phyloP scores from a whole-genome alignment of 768 basidiomycete species.

The Trametes cingulata region DNA sequence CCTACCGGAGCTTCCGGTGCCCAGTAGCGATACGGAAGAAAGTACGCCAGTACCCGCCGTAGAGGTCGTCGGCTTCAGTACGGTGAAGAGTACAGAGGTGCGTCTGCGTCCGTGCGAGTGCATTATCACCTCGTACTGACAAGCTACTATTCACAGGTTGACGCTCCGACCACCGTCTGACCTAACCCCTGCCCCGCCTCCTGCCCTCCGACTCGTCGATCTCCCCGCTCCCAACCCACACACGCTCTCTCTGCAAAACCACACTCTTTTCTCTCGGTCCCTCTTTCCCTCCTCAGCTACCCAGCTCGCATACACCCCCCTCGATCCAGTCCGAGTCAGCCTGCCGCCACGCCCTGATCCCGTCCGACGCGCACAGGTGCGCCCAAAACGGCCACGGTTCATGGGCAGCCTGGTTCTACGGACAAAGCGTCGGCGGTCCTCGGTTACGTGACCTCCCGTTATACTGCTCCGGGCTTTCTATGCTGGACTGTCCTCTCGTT shows the following conservation, averaged over 20 bases:
- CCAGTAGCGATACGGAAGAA: neutral
- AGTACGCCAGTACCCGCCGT: neutral
- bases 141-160: neutral
- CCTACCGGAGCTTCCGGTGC: neutral
- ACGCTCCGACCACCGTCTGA: neutral
- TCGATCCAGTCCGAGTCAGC: too few species aligned
- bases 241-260: too few species aligned
- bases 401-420: neutral
- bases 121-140: neutral
- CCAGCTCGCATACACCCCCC: neutral
- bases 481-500: neutral
- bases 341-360: neutral
- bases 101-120: neutral
- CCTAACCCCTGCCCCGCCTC: neutral
- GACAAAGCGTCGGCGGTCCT: neutral
- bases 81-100: neutral
- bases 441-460: neutral
- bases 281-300: neutral
- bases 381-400: neutral
- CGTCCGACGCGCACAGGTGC: neutral
- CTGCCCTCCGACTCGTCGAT: too few species aligned
- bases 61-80: slow-evolving; percentile 6
- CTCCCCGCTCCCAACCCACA: too few species aligned
- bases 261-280: neutral
- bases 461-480: neutral